Evolutionary conservation across 2,329 filamentous ascomycete genomes (phyloP).

Genomic region (Talaromyces sp.): DNA sequence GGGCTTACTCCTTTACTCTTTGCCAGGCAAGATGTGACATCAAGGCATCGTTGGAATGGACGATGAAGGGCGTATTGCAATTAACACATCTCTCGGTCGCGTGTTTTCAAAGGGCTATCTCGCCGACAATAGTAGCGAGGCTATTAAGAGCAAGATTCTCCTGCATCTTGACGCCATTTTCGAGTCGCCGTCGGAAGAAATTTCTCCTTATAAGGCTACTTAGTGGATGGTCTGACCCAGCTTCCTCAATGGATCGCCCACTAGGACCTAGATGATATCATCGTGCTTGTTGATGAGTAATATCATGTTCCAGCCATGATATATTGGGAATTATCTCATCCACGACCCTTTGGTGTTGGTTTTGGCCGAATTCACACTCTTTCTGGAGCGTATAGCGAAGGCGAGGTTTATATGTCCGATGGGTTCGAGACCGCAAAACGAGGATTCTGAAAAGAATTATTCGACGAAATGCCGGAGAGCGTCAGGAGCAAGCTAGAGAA

Average conservation of each 20-base stretch:
- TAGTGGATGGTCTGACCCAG: conserved; percentile 11
- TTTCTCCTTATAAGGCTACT: conserved; percentile 11
- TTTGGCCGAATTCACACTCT: conserved; percentile 23
- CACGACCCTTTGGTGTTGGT: conserved; percentile 19
- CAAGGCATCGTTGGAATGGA: conserved; percentile 18
- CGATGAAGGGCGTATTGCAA: conserved; percentile 17
- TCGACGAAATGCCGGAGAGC: background rate
- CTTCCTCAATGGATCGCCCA: conserved; percentile 16
- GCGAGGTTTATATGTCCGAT: background rate
- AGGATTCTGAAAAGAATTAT: background rate
- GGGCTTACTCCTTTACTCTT: conserved; percentile 14
- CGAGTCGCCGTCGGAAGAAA: conserved; percentile 16
- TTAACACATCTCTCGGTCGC: conserved; percentile 18
- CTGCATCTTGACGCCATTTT: conserved; percentile 20
- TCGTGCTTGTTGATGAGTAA: conserved; percentile 17
- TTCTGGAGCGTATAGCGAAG: background rate
- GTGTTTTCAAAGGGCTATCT: conserved; percentile 20
- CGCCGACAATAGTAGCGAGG: conserved; percentile 16
- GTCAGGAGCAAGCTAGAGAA: conserved; percentile 17
- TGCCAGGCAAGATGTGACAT: conserved; percentile 19
- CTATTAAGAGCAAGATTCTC: conserved; percentile 15
- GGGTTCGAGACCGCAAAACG: background rate
- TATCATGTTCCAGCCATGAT: conserved; percentile 17
- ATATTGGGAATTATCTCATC: conserved; percentile 15
- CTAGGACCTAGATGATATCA: conserved; percentile 22